Base-by-base conservation (phyloP, 2,329 filamentous ascomycete species). In the Botrytis medusae region DNA sequence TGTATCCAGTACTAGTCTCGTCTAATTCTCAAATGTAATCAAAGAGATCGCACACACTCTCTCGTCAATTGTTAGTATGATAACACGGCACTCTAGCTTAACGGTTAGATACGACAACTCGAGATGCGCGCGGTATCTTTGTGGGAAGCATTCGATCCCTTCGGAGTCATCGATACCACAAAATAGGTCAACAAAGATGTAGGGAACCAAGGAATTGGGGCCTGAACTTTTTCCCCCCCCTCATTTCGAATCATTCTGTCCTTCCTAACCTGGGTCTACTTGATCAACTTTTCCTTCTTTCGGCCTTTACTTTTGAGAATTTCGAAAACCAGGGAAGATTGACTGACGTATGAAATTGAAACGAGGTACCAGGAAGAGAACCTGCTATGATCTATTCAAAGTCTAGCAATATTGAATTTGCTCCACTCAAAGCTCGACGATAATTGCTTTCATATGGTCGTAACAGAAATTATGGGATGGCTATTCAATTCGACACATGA, bases 51-150 rank as follows among this genome's bases (percentile, higher is more conserved):
- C 25, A 12, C 25, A 10, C 29, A 5, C n/a, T 9, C 32, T 9
- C 32, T 67, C 25, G 46, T 40, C 64, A 54, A 67, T 54, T 54
- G 46, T 46, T 67, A 25, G 46, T 40, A 67, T 67, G 64, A 67
- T 32, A 67, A 54, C 51, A n/a, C 32, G 46, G 18, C 32, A 40
- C 4, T 37, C 64, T 67, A 40, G 64, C 64, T 40, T 22, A 22
- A 40, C 32, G 32, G 46, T 67, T 54, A 40, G 64, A 22, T 34
- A 29, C 64, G 34, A 40, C 34, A 67, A 67, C 25, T 67, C 44
- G 46, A 67, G 32, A 34, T 51, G 29, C 44, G 46, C 18, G 46
- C 37, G 60, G 32, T 54, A 54, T 67, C 64, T 54, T 40, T 67
- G 32, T 54, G 46, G 46, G 32, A 16, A 54, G 46, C 25, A 68